These are phyloP conservation scores for Rhynchosporium secalis DNA, from an alignment of 2,329 filamentous ascomycete species.

Conservation along the genomic window DNA sequence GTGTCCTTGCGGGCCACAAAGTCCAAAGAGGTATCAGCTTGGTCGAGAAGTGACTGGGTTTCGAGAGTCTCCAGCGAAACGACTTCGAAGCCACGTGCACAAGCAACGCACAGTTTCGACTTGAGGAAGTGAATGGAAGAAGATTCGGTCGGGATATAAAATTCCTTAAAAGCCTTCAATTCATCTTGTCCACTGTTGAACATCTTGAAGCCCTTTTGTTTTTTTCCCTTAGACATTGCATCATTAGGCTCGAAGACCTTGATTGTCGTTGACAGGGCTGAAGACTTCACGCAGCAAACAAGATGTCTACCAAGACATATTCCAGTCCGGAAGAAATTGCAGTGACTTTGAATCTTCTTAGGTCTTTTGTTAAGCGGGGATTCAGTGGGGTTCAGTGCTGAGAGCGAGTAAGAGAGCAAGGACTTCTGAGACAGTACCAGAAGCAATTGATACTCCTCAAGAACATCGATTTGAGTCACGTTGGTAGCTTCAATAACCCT, in stretches of 20 bases:
- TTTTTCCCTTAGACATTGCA: conserved; percentile 88
- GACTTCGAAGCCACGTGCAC: conserved; percentile 93
- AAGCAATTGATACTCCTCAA: conserved; percentile 92
- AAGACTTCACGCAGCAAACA: conserved; percentile 95
- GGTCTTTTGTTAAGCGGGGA: conserved; percentile 78
- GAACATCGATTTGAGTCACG: conserved; percentile 92
- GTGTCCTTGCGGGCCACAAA: conserved; percentile 94
- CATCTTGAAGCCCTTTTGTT: conserved; percentile 96
- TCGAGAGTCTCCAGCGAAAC: conserved; percentile 97
- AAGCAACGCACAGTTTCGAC: conserved; percentile 94
- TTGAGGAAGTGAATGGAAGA: conserved; percentile 97
- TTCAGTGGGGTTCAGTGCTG: conserved; percentile 83
- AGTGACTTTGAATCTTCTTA: conserved; percentile 95
- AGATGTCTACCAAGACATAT: conserved; percentile 92
- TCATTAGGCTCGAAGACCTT: conserved; percentile 99
- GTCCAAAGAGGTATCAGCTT: conserved; percentile 95
- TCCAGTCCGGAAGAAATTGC: conserved; percentile 97
- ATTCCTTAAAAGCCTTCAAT: conserved; percentile 96
- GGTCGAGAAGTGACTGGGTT: conserved; percentile 93
- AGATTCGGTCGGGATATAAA: conserved; percentile 98
- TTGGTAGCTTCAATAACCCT: conserved; percentile 82
- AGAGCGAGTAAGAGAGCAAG: conserved; percentile 82
- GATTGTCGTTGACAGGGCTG: conserved; percentile 89
- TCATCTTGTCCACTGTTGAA: conserved; percentile 92
- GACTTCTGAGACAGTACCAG: conserved; percentile 93